Evolutionary conservation across 306 rosid species (phyloP), one percentile per base, ranked within the genome.

Genomic region (Cucumis melo): DNA sequence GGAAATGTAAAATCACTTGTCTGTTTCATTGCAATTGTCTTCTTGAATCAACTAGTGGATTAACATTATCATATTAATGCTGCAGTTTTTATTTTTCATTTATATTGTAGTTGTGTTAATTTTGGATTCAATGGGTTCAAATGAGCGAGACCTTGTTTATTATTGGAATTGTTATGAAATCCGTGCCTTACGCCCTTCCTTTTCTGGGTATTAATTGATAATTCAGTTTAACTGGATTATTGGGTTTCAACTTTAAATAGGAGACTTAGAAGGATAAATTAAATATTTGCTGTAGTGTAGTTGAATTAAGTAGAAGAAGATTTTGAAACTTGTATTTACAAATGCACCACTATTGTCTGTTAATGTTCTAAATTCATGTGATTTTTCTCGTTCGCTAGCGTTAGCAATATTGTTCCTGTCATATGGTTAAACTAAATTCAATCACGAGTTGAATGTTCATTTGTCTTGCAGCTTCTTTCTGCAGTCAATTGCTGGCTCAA

Each of bases 401-500:
- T n/a, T 38, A 65, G 72, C 72, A 65, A 67, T 41, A 42, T 68
- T 44, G 74, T 14, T n/a, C 23, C 56, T 42, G 56, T 20, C 11
- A 44, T 44, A 68, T 41, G 74, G 34, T 42, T 41, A 67, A 38
- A 41, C 36, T 67, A 21, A 5, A 41, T 8, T 41, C 1, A 6
- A 21, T 68, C 20, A 42, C 2, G 27, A 67, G 74, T 24, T 48
- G 58, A 27, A 48, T 27, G 34, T 71, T 46, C 59, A 24, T 71
- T 20, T 24, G 38, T 70, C 38, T 23, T 83, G 80, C 85, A 94
- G 97, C 88, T 91, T 82, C 96, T 94, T 83, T 94, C 97, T 70
- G 97, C 97, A 12, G 96, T 94, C 61, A 94, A 94, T 80, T 94
- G 99, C 77, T 92, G 99, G 99, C 93, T 94, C 32, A 94, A 94